These are phyloP conservation scores for Solanum arcanum DNA, from an alignment of 257 asterid genomes.

Conservation along the genomic window DNA sequence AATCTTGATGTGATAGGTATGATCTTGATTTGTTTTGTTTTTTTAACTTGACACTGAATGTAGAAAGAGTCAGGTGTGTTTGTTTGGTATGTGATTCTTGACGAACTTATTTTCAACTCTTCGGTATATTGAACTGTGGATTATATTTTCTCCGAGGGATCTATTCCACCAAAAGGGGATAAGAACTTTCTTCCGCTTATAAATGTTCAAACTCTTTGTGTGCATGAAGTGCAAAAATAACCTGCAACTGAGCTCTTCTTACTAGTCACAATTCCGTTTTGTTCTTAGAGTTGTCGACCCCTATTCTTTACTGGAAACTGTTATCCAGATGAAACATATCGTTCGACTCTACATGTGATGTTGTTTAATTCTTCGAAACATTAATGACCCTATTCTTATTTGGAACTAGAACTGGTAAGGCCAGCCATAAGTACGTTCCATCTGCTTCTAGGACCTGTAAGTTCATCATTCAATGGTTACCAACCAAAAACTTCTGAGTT, in stretches of 20 bases:
- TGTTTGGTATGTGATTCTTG: not conserved
- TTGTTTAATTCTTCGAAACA: not conserved
- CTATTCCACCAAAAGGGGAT: not conserved
- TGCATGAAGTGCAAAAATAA: not conserved
- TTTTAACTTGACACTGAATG: not conserved
- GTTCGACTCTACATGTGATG: not conserved
- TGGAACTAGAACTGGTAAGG: not conserved
- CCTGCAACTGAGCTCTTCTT: not conserved
- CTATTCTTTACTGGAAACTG: not conserved
- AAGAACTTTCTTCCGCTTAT: not conserved
- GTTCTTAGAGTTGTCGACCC: not conserved
- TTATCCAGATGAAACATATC: not conserved
- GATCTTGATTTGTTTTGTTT: not conserved
- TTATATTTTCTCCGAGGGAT: not conserved
- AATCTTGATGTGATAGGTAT: not conserved
- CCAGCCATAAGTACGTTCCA: not conserved
- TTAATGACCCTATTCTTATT: not conserved
- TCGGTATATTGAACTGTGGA: not conserved
- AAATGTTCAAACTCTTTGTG: not conserved
- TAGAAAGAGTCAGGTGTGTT: not conserved
- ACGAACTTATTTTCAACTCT: not conserved
- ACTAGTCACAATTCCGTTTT: not conserved
- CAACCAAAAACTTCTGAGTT: not conserved
- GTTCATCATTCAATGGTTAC: not conserved
- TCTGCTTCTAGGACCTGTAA: not conserved